Evolutionary conservation across 2,329 filamentous ascomycete species (phyloP), one percentile per base, ranked within the genome.

Genomic region (Samsoniella hepiali): DNA sequence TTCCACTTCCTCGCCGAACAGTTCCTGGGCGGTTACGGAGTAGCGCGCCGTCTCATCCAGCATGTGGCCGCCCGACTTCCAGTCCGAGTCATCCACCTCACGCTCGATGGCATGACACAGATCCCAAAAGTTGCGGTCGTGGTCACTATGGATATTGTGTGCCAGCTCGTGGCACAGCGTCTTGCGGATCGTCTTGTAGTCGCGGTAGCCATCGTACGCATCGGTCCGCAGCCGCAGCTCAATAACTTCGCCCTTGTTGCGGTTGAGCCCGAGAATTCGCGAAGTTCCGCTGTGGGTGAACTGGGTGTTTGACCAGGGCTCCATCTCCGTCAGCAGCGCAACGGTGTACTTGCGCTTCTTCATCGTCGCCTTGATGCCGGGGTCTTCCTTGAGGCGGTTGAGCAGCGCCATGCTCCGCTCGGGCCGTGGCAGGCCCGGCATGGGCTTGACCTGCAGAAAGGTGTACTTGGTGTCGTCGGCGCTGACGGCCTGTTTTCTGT

Each of bases 161-260:
- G 93, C 89, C 22, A 99, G 81, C 79, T 99, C 95, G 77, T 99
- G 95, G 72, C 94, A 98, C 13, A 99, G 81, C 53, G 95, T 98
- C 69, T 91, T 91, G 58, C 95, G 85, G 56, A 99, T 96, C 0
- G 90, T 93, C 69, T 89, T 89, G 78, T 98, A 99, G 73, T 97
- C 92, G 44, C 95, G 81, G 72, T 97, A 98, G 1, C 95, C 95
- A 74, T 97, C 93, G 73, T 95, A 92, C 3, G 91, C 91, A 77
- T 99, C 95, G 1, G 95, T 98, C n/a, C 95, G 82, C 42, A 99
- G 78, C 0, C 95, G 82, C 65, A 99, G 77, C 80, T 98, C 93
- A 63, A 99, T 97, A 1, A 92, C 91, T 74, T 97, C 90, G 65
- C 95, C 95, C 3, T 82, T 77, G 72, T 98, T 97, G 11, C 92